A percentile compares a stretch with the other conserved stretches of the same genome.
Conservation (phyloP, 2,329 filamentous ascomycete genomes). For the Colletotrichum melonis region DNA sequence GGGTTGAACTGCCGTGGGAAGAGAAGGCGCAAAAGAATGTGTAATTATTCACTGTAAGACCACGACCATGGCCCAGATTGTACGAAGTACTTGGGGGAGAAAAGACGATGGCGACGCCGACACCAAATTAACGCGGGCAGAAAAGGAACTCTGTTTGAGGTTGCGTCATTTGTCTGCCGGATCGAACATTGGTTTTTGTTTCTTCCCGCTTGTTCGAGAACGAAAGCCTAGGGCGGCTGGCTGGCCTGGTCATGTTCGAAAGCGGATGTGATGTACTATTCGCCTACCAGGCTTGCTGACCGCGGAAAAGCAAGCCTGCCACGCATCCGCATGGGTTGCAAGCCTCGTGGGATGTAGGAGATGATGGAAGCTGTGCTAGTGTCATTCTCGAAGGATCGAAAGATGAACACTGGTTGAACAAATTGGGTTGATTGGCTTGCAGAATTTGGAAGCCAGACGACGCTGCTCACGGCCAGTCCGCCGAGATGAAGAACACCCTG, state of each 20-base stretch:
- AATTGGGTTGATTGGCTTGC: background rate
- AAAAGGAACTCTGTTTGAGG: background rate
- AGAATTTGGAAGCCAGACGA: background rate
- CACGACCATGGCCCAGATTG: background rate
- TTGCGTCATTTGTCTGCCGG: conserved; percentile 17
- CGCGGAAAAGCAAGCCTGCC: background rate
- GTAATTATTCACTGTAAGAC: conserved; percentile 31
- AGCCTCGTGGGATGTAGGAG: background rate
- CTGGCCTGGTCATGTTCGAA: background rate
- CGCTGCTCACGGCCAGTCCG: background rate
- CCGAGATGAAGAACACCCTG: background rate
- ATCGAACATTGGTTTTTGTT: background rate
- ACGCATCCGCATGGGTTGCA: background rate
- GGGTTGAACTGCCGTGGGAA: background rate
- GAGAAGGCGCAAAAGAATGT: conserved; percentile 12
- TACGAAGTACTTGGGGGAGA: background rate
- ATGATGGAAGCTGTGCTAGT: background rate
- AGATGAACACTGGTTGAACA: background rate
- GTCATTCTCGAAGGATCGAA: conserved; percentile 24
- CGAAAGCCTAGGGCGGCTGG: background rate
- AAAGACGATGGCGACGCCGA: conserved; percentile 9
- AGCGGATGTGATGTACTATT: background rate
- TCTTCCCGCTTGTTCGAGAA: conserved; percentile 4
- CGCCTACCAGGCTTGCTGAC: background rate
- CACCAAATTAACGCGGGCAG: background rate